Conservation (phyloP, 2,329 filamentous ascomycete genomes). For the Leptographium flavum region DNA sequence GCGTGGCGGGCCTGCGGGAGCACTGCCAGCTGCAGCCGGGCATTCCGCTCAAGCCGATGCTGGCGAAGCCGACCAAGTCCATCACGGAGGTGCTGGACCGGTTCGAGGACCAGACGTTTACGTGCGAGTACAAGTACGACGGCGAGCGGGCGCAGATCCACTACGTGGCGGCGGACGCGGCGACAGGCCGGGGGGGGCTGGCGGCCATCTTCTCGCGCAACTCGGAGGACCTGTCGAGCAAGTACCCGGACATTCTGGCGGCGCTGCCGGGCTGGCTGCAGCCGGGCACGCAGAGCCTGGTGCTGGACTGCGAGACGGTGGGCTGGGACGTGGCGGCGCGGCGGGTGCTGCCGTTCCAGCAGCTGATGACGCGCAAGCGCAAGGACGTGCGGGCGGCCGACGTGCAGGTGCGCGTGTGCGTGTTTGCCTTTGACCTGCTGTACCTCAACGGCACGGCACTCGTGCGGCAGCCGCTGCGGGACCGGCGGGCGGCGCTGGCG, state of each 20-base stretch:
- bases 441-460: constrained; percentile 86
- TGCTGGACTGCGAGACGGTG: constrained; percentile 96
- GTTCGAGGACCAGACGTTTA: constrained; percentile 90
- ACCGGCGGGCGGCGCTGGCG: constrained; percentile 64
- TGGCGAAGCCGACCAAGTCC: constrained; percentile 95
- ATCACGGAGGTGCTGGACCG: constrained; percentile 95
- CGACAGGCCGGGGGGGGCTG: constrained; percentile 50
- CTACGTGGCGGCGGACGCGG: constrained; percentile 73
- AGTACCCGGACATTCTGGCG: constrained; percentile 88
- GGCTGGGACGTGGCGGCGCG: constrained; percentile 93
- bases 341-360: constrained; percentile 93
- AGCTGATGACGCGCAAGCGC: constrained; percentile 93
- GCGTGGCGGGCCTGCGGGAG: constrained; percentile 68
- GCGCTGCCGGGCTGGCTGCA: constrained; percentile 87
- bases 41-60: constrained; percentile 93
- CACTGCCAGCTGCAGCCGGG: constrained; percentile 86
- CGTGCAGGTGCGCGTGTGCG: constrained; percentile 91
- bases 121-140: constrained; percentile 98
- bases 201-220: constrained; percentile 94
- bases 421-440: constrained; percentile 90
- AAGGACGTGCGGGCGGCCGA: constrained; percentile 95
- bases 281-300: constrained; percentile 79
- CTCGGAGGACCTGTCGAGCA: constrained; percentile 91
- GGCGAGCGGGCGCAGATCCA: constrained; percentile 98
- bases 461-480: constrained; percentile 74